phyloP scores from a whole-genome alignment of 1,284 basidiomycete genomes.

The Fomitopsis schrenkii region DNA sequence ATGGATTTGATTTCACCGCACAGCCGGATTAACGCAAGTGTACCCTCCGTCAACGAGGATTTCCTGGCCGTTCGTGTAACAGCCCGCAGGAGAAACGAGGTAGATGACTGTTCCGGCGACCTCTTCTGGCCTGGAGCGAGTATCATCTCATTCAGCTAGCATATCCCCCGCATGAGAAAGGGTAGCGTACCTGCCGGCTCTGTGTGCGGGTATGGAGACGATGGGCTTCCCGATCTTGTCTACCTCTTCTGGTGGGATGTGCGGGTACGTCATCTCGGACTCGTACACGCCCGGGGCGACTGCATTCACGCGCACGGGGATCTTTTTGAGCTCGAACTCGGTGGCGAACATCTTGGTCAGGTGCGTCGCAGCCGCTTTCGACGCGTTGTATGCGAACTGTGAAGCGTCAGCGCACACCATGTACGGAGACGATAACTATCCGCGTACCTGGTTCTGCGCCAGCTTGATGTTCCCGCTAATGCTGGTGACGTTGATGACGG shows the following conservation, averaged over 20 bases:
- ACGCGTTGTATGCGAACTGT: conserved; percentile 75
- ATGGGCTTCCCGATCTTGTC: conserved; percentile 48
- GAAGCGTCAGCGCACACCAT: not conserved
- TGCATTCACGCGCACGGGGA: conserved; percentile 66
- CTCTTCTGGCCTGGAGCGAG: conserved; percentile 46
- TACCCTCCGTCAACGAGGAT: conserved; percentile 72
- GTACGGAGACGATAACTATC: not conserved
- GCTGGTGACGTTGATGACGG: conserved; percentile 73
- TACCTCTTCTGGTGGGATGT: conserved; percentile 37
- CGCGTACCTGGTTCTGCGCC: conserved; percentile 64
- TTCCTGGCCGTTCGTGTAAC: conserved; percentile 72
- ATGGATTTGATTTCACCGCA: not conserved
- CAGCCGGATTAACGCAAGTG: conserved; percentile 59
- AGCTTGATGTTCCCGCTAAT: conserved; percentile 67
- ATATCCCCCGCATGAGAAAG: not conserved
- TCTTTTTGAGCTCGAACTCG: conserved; percentile 63
- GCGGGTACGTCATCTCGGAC: conserved; percentile 69
- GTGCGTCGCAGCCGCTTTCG: conserved; percentile 73
- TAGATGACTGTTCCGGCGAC: conserved; percentile 73
- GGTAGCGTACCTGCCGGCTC: conserved; percentile 22
- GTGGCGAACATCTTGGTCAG: conserved; percentile 72
- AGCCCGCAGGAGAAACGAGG: conserved; percentile 66
- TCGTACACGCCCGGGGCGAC: conserved; percentile 73
- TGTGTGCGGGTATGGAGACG: conserved; percentile 52
- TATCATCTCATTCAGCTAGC: too few relatives aligned